These are phyloP conservation scores for Lasiodiplodia sp. DNA, from an alignment of 2,329 filamentous ascomycete species.

Conservation along the genomic window DNA sequence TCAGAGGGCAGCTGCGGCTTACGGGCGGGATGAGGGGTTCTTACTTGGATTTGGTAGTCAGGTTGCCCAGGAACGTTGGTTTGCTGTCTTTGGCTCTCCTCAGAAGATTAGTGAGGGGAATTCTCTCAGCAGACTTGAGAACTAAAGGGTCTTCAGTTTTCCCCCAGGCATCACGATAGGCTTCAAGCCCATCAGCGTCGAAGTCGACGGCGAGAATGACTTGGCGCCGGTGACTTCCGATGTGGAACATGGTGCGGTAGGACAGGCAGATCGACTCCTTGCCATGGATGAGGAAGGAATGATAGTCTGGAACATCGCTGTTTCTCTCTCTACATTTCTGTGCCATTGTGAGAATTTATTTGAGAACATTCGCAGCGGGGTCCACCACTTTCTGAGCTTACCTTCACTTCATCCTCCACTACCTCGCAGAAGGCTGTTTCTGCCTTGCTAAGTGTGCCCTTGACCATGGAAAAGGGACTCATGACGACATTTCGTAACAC, in stretches of 20 bases:
- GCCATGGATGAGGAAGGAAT: slow-evolving; percentile 51
- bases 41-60: slow-evolving; percentile 1
- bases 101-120: slow-evolving; percentile 35
- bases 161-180: slow-evolving; percentile 37
- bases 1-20: background rate
- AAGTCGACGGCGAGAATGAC: slow-evolving; percentile 45
- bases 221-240: slow-evolving; percentile 51
- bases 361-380: too few species aligned
- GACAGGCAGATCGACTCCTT: slow-evolving; percentile 44
- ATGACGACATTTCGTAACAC: slow-evolving; percentile 59
- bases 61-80: background rate
- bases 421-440: slow-evolving; percentile 43
- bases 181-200: slow-evolving; percentile 31
- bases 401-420: slow-evolving; percentile 39
- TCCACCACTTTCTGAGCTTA: background rate
- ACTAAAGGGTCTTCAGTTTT: slow-evolving; percentile 37
- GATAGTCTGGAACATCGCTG: slow-evolving; percentile 41
- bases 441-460: slow-evolving; percentile 50
- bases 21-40: background rate
- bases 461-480: slow-evolving; percentile 53
- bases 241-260: slow-evolving; percentile 50
- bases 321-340: slow-evolving; percentile 43
- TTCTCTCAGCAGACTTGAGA: slow-evolving; percentile 38
- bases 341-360: background rate
- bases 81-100: slow-evolving; percentile 23